A percentile compares a stretch with the other conserved stretches of the same genome.
phyloP scores from a whole-genome alignment of 2,329 filamentous ascomycete species.

The Penicillium griseofulvum region DNA sequence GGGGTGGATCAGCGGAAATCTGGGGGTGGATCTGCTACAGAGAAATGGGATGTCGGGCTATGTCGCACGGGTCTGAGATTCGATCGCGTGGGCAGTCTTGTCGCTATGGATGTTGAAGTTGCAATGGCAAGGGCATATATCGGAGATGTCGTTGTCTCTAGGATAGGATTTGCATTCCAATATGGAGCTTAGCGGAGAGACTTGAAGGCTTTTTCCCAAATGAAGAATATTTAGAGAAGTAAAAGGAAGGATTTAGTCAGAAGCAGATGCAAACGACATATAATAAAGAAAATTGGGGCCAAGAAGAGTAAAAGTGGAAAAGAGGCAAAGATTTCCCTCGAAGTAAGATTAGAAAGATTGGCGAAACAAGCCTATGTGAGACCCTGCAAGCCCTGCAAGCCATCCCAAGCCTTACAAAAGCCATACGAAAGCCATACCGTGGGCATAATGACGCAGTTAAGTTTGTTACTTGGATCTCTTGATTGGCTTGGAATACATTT shows the following conservation, averaged over 20 bases:
- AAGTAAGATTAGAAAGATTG: not conserved
- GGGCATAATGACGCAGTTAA: not conserved
- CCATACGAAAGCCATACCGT: not conserved
- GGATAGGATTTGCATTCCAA: not conserved
- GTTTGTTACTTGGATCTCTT: no score
- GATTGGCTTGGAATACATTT: not conserved
- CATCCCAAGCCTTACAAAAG: not conserved
- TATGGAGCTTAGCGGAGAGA: not conserved
- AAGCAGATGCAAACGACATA: not conserved
- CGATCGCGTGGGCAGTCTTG: not conserved
- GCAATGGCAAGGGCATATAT: not conserved
- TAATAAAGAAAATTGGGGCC: not conserved
- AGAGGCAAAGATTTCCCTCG: not conserved
- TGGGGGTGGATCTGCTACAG: not conserved
- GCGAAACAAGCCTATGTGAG: not conserved
- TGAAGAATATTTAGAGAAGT: not conserved
- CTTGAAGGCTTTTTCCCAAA: not conserved
- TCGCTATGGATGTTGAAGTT: conserved; percentile 2
- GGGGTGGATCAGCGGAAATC: not conserved
- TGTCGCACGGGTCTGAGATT: not conserved
- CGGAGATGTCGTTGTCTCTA: not conserved
- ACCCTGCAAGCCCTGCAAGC: not conserved
- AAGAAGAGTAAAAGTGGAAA: not conserved
- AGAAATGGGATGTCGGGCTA: not conserved
- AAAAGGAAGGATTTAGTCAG: not conserved